Percentiles rank a stretch among this genome's conserved stretches.
Evolutionary conservation across 106 monocot genomes (phyloP).

Genomic region (Dioscorea zingiberensis): DNA sequence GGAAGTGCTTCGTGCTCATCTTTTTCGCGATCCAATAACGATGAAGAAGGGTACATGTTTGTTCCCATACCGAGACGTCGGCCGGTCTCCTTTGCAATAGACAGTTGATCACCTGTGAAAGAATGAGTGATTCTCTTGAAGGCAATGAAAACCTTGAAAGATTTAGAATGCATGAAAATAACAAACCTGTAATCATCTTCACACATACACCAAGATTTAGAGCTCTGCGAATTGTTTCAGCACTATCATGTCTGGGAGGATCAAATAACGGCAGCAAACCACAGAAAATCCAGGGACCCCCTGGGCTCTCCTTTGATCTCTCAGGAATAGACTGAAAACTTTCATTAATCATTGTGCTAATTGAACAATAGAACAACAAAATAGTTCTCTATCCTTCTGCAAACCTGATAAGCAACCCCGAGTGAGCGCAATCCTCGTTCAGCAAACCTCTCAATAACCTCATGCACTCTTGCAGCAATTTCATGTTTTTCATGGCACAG

Average conservation of each 20-base stretch:
- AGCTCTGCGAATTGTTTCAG: slow-evolving; percentile 67
- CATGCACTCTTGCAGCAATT: slow-evolving; percentile 41
- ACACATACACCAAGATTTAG: slow-evolving; percentile 60
- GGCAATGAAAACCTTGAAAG: no score
- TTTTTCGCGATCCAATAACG: slow-evolving; percentile 10
- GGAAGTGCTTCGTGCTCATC: slow-evolving; percentile 5
- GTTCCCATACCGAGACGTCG: slow-evolving; percentile 78
- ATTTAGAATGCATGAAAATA: neutral
- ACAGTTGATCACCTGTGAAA: slow-evolving; percentile 47
- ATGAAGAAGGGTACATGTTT: slow-evolving; percentile 73
- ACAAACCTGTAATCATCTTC: slow-evolving; percentile 63
- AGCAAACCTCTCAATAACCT: slow-evolving; percentile 47
- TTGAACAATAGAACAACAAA: no score
- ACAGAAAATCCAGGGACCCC: slow-evolving; percentile 29
- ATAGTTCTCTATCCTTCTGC: no score
- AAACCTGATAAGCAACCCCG: no score
- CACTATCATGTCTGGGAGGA: slow-evolving; percentile 72
- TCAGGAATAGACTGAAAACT: no score
- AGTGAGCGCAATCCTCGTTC: slow-evolving; percentile 12
- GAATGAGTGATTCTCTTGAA: no score
- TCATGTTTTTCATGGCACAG: slow-evolving; percentile 43
- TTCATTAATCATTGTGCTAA: no score
- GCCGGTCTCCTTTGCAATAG: slow-evolving; percentile 71
- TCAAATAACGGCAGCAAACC: slow-evolving; percentile 68
- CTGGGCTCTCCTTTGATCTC: no score